Conservation (phyloP, 2,329 filamentous ascomycete species). For the Ceratocystis lukuohia region DNA sequence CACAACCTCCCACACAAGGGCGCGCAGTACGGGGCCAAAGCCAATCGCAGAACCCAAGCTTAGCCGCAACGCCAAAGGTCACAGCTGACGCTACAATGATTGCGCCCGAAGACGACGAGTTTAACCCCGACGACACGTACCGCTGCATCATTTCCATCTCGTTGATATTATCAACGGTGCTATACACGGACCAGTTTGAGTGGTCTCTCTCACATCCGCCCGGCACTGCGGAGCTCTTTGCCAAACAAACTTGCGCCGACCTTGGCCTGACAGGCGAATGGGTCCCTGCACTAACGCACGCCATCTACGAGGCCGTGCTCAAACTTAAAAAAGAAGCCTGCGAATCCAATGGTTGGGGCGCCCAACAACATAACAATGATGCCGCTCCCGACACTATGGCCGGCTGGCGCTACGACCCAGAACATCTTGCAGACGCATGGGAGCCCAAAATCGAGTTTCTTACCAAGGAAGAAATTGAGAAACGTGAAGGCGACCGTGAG, state of each 20-base stretch:
- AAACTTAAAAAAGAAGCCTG: slow-evolving; percentile 92
- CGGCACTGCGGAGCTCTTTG: slow-evolving; percentile 83
- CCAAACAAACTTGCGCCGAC: slow-evolving; percentile 83
- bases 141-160: slow-evolving; percentile 83
- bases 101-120: slow-evolving; percentile 41
- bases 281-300: slow-evolving; percentile 86
- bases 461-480: slow-evolving; percentile 94
- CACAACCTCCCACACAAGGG: slow-evolving; percentile 20
- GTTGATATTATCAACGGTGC: slow-evolving; percentile 77
- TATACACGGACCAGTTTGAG: slow-evolving; percentile 96
- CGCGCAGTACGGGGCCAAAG: neutral
- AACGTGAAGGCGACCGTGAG: slow-evolving; percentile 86
- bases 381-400: slow-evolving; percentile 69
- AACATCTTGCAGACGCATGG: slow-evolving; percentile 74
- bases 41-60: neutral
- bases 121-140: slow-evolving; percentile 88
- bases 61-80: slow-evolving; percentile 34
- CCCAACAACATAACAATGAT: slow-evolving; percentile 70
- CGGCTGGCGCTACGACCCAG: slow-evolving; percentile 91
- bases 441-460: slow-evolving; percentile 69
- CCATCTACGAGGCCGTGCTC: slow-evolving; percentile 89
- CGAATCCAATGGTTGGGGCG: slow-evolving; percentile 65
- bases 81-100: slow-evolving; percentile 54
- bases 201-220: slow-evolving; percentile 90
- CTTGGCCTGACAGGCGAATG: slow-evolving; percentile 82